Conservation (phyloP, 1,284 basidiomycete species). For the Flammula alnicola region DNA sequence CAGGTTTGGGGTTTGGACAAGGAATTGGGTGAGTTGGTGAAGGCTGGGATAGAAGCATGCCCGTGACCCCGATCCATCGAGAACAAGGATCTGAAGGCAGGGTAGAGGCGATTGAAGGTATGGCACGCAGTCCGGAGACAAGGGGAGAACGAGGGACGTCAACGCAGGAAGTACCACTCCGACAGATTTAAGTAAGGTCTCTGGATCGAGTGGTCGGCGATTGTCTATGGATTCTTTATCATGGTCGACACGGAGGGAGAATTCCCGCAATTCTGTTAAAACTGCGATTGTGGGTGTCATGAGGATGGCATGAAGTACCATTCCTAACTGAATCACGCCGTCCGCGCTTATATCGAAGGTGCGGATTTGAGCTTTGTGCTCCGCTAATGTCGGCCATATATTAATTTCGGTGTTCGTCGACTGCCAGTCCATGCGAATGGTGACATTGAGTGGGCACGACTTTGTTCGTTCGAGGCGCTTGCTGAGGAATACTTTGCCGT, state of each 20-base stretch:
- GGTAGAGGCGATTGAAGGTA: neutral
- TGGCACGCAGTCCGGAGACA: no score
- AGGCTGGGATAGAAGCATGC: neutral
- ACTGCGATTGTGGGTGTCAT: no score
- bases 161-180: no score
- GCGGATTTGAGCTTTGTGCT: neutral
- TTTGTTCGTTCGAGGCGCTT: neutral
- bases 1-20: neutral
- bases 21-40: neutral
- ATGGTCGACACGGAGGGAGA: no score
- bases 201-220: no score
- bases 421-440: no score
- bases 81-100: neutral
- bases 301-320: neutral
- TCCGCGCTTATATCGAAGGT: neutral
- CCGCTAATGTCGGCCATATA: neutral
- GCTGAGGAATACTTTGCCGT: neutral
- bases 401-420: neutral
- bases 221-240: no score
- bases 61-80: neutral
- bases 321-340: neutral
- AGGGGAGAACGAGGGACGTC: no score
- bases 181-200: no score
- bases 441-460: no score
- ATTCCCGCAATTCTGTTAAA: no score